A percentile compares a stretch with the other conserved stretches of the same genome.
Evolutionary conservation across 306 rosid species (phyloP).

Genomic region (Canavalia gladiata): DNA sequence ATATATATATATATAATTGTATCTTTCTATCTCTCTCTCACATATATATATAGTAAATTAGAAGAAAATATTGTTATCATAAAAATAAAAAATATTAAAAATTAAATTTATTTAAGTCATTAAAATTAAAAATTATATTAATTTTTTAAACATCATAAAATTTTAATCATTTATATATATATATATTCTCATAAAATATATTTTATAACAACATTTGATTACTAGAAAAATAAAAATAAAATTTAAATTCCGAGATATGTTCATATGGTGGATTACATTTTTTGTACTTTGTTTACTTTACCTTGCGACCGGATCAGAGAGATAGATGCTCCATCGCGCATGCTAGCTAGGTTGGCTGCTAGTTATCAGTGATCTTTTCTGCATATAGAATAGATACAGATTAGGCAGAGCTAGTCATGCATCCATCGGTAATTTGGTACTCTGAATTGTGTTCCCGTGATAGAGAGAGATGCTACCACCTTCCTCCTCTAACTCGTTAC

Average conservation of each 20-base stretch:
- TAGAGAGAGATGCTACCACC: background rate
- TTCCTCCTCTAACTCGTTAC: background rate
- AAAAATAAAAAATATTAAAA: too few relatives aligned
- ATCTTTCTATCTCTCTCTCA: too few relatives aligned
- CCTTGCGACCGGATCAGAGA: conserved; percentile 32
- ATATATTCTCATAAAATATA: too few relatives aligned
- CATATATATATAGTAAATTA: too few relatives aligned
- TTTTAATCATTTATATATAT: too few relatives aligned
- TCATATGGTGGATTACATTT: conserved; percentile 15
- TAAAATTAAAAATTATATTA: too few relatives aligned
- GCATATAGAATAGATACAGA: conserved; percentile 25
- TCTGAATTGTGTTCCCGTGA: conserved; percentile 42
- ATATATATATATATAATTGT: too few relatives aligned
- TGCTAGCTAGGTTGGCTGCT: conserved; percentile 52
- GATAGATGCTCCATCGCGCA: conserved; percentile 54
- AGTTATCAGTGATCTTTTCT: conserved; percentile 46
- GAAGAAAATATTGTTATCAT: too few relatives aligned
- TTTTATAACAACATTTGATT: too few relatives aligned
- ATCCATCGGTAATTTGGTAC: conserved; percentile 30
- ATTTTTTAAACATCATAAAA: too few relatives aligned
- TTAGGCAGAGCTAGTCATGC: conserved; percentile 27
- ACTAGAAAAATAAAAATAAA: too few relatives aligned
- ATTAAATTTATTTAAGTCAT: too few relatives aligned
- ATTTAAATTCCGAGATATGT: background rate
- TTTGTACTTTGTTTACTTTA: conserved; percentile 33